These are phyloP conservation scores for Huiozyma sinensis DNA, from an alignment of 805 yeast species.

Conservation along the genomic window DNA sequence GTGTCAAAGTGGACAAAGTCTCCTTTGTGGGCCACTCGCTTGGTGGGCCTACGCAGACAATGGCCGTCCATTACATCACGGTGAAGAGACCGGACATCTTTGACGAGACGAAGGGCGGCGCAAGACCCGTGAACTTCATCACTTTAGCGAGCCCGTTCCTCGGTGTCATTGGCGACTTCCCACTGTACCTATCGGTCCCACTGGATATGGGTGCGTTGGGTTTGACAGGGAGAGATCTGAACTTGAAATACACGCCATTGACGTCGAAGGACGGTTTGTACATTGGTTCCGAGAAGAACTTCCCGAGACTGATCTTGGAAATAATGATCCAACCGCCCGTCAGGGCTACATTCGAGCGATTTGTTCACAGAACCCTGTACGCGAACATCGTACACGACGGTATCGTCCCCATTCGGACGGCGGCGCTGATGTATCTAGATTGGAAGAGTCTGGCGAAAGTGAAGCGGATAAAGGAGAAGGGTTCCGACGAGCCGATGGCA, in stretches of 20 bases:
- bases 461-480: slow-evolving; percentile 23
- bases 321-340: slow-evolving; percentile 71
- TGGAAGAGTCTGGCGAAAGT: slow-evolving; percentile 63
- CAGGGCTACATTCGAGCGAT: slow-evolving; percentile 47
- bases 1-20: slow-evolving; percentile 42
- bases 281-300: slow-evolving; percentile 5
- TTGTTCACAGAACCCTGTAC: slow-evolving; percentile 66
- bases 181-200: slow-evolving; percentile 73
- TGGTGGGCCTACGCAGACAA: slow-evolving; percentile 87
- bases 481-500: slow-evolving; percentile 1
- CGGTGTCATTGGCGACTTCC: slow-evolving; percentile 83
- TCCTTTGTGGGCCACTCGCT: slow-evolving; percentile 90
- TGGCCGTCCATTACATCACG: slow-evolving; percentile 71
- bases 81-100: slow-evolving; percentile 60
- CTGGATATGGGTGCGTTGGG: slow-evolving; percentile 87
- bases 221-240: slow-evolving; percentile 82
- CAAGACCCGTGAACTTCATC: slow-evolving; percentile 69
- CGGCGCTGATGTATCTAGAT: slow-evolving; percentile 76
- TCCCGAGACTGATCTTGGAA: slow-evolving; percentile 50
- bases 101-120: slow-evolving; percentile 21
- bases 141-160: slow-evolving; percentile 81
- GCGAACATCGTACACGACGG: slow-evolving; percentile 92
- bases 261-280: slow-evolving; percentile 21
- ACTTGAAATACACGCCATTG: slow-evolving; percentile 39
- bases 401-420: slow-evolving; percentile 86